phyloP scores from a whole-genome alignment of 1,139 yeast species.

The Scheffersomyces titani region DNA sequence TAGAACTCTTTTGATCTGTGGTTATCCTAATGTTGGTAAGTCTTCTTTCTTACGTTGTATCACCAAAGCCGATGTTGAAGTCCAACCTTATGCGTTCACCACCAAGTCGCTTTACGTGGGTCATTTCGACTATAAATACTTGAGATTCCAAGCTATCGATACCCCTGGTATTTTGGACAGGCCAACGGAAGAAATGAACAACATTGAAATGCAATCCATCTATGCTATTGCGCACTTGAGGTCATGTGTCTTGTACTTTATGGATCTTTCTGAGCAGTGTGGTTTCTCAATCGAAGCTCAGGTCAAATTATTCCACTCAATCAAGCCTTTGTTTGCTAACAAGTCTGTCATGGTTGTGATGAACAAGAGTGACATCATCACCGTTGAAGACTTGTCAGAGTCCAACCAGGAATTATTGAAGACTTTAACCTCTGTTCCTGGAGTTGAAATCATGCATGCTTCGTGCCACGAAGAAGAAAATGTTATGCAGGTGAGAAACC shows the following conservation, averaged over 20 bases:
- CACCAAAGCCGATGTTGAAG: constrained; percentile 98
- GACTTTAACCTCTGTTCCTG: constrained; percentile 61
- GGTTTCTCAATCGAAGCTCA: constrained; percentile 97
- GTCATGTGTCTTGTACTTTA: constrained; percentile 92
- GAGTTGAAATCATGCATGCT: constrained; percentile 89
- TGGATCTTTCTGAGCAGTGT: constrained; percentile 99
- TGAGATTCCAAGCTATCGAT: constrained; percentile 97
- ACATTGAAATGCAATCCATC: constrained; percentile 98
- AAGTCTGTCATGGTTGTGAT: constrained; percentile 94
- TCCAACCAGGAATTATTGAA: constrained; percentile 74
- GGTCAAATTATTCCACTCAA: constrained; percentile 93
- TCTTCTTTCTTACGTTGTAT: constrained; percentile 91
- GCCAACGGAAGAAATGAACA: constrained; percentile 99
- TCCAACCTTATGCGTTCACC: constrained; percentile 98
- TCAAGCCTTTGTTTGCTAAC: constrained; percentile 95
- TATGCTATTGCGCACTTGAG: constrained; percentile 98
- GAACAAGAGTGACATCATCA: constrained; percentile 90
- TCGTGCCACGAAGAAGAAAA: constrained; percentile 95
- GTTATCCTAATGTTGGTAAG: constrained; percentile 98
- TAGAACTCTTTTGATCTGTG: constrained; percentile 94
- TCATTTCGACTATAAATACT: constrained; percentile 95
- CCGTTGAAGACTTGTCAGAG: constrained; percentile 77
- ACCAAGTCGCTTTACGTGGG: constrained; percentile 95
- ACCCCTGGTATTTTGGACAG: constrained; percentile 99
- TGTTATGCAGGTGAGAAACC: constrained; percentile 93